These are phyloP conservation scores for Lodderomyces theae DNA, from an alignment of 1,139 yeast species.

Conservation along the genomic window DNA sequence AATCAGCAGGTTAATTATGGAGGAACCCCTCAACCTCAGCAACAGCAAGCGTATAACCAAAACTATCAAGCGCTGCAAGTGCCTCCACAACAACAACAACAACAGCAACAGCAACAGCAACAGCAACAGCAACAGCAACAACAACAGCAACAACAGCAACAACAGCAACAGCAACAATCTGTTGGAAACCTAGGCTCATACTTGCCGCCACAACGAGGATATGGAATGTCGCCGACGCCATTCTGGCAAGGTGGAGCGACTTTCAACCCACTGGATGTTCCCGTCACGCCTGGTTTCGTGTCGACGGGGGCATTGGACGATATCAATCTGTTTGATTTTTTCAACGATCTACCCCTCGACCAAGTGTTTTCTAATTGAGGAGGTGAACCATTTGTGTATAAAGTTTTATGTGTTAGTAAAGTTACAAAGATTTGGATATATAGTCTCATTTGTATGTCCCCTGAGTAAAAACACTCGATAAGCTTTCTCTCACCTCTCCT, in stretches of 20 bases:
- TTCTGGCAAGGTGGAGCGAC: conserved; percentile 4
- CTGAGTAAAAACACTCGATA: no score
- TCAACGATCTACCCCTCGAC: conserved; percentile 26
- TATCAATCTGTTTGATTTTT: conserved; percentile 21
- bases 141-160: conserved; percentile 7
- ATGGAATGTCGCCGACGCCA: conserved; percentile 2
- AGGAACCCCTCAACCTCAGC: conserved; percentile 1
- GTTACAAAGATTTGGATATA: no score
- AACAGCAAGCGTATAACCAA: conserved; percentile 19
- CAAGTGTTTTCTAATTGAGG: conserved; percentile 11
- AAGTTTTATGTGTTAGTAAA: no score
- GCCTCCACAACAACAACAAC: conserved; percentile 31
- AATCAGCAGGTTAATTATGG: conserved; percentile 1
- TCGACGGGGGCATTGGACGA: conserved; percentile 6
- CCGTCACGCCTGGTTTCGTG: conserved; percentile 4
- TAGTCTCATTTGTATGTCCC: no score
- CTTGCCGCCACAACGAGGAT: not conserved
- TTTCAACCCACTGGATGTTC: conserved; percentile 4
- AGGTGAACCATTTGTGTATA: no score
- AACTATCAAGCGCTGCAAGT: conserved; percentile 26
- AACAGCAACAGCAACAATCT: conserved; percentile 1
- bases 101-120: conserved; percentile 15
- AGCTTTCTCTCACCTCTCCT: no score
- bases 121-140: conserved; percentile 5
- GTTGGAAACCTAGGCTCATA: conserved; percentile 1